These are phyloP conservation scores for Kazachstania psychrophila DNA, from an alignment of 805 yeast species.

Conservation along the genomic window DNA sequence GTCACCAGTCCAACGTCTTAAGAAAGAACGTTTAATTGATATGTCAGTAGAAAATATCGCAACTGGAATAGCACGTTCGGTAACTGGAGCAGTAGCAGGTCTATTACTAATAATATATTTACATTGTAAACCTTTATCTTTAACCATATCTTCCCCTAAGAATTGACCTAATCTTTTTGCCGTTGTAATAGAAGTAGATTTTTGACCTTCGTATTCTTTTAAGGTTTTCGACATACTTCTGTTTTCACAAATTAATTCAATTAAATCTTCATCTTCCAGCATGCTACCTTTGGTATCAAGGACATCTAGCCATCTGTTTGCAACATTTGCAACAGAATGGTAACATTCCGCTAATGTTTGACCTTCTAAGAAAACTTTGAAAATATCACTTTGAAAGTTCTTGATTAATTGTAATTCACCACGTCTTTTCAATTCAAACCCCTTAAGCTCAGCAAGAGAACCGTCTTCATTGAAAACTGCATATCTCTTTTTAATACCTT, in stretches of 20 bases:
- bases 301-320: conserved; percentile 93
- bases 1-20: conserved; percentile 83
- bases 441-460: conserved; percentile 86
- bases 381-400: conserved; percentile 90
- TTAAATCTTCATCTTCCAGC: conserved; percentile 87
- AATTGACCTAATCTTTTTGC: conserved; percentile 91
- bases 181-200: conserved; percentile 92
- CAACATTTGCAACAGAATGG: conserved; percentile 80
- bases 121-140: conserved; percentile 92
- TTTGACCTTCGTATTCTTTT: conserved; percentile 80
- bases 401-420: conserved; percentile 92
- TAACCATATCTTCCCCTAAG: conserved; percentile 91
- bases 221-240: conserved; percentile 89
- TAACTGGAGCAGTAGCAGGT: conserved; percentile 81
- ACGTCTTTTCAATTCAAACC: conserved; percentile 91
- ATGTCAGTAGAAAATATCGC: conserved; percentile 85
- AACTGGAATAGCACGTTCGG: conserved; percentile 94
- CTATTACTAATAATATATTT: conserved; percentile 80
- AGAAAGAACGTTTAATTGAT: conserved; percentile 55
- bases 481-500: conserved; percentile 89
- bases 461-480: conserved; percentile 97
- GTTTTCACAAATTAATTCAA: conserved; percentile 91
- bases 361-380: conserved; percentile 86
- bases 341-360: conserved; percentile 70
- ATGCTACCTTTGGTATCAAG: conserved; percentile 77